Evolutionary conservation across 2,329 filamentous ascomycete species (phyloP), one percentile per base, ranked within the genome.

Genomic region (Diaporthe caulivora): DNA sequence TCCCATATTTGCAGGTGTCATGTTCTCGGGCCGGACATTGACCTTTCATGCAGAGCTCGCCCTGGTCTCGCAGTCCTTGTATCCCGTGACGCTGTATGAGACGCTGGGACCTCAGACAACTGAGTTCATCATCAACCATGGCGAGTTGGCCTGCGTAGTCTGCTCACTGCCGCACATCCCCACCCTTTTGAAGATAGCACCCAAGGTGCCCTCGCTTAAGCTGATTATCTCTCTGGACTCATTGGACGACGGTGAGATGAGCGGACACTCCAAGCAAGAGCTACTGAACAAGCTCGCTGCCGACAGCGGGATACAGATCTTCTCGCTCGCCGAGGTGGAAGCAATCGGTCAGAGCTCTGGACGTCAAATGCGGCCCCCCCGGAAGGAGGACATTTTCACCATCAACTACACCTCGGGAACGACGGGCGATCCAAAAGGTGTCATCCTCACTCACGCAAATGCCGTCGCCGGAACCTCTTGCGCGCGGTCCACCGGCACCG

Each of bases 71-170:
- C 97, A 98, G 83, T 91, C 93, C 10, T 90, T 98, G 40, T 98
- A 89, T 84, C 94, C 93, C 29, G 95, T 99, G 71, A 98, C 96
- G 7, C 92, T 99, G 67, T 99, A 99, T 86, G 97, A 98, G 83
- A 98, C 96, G 17, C 90, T 99, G 7, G 96, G 96, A 13, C 93
- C 96, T 17, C 94, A 98, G 77, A 91, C 95, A 2, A 95, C 94
- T 72, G 95, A 98, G 84, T 98, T 94, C 85, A 98, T 99, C 83
- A 93, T 98, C 85, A 97, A 97, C 83, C 96, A 98, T 82, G 91
- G 95, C 71, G 89, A 92, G 75, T 86, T 98, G 72, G 83, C 88
- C 73, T 94, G 92, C 79, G 91, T 98, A 51, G 91, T 93, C 76
- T 92, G 94, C 73, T 95, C 94, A 37, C 86, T 98, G 58, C 91